Base-by-base conservation (phyloP, 305 asterid genomes). In the Fraxinus sp. region DNA sequence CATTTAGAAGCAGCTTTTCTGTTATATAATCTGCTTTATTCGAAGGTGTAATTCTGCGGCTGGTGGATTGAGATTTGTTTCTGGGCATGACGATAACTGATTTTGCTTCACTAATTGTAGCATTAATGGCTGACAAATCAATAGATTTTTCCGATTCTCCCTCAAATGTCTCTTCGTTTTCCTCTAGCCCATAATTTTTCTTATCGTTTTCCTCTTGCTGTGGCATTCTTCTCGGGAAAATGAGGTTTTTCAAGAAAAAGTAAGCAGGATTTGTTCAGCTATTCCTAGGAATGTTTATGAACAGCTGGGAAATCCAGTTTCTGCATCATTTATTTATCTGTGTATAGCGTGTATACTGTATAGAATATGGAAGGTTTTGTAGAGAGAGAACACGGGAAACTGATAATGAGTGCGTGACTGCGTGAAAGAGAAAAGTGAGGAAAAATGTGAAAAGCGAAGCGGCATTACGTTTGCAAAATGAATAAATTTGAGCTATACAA, bases 1-100 rank as follows among this genome's bases (percentile, higher is more conserved):
- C 98, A 80, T 93, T 91, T 0, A 92, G 92, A 2, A 94, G 86
- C 35, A 35, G 88, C n/a, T 88, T 90, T 84, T 90, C 93, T 22
- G 83, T 35, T 1, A 82, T 35, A 39, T 32, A 7, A 14, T 73
- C 82, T 3, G 81, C 57, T 81, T 20, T 77, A 5, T 76, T 86
- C 0, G 89, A 30, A 70, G 95, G 97, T 3, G 93, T 83, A 1
- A 93, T 92, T 73, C 93, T 87, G 6, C 95, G 92, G 74, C 90
- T 82, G 4, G 91, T 52, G 16, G 92, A 88, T 57, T 89, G 97
- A 41, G 97, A 91, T 88, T 91, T 92, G 79, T 86, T 82, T 46
- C 89, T 84, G 3, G 94, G 94, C 32, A 88, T 82, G 20, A 88
- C 80, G 36, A 89, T 86, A 9, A 88, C 93, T 14, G 96, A 90